Evolutionary conservation across 2,329 filamentous ascomycete species (phyloP), one percentile per base, ranked within the genome.

Genomic region (Cladosporium phlei): DNA sequence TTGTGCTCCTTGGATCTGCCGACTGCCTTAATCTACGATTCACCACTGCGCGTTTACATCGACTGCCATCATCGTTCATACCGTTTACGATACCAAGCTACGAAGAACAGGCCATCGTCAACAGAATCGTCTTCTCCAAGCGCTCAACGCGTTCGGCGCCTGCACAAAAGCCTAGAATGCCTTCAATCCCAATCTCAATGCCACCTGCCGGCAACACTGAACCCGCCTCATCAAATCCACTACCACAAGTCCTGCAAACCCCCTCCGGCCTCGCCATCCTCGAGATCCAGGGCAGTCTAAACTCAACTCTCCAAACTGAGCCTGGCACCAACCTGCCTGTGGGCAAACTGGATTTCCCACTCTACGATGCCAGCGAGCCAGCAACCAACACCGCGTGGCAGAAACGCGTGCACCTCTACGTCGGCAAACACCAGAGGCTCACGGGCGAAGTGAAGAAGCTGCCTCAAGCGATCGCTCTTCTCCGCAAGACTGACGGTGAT

Each of bases 231-330:
- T 22, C 52, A 50, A 80, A 78, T 57, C 82, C 86, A 3, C 78
- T 97, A 4, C 93, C 93, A 1, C 66, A 77, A n/a, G 75, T 95
- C 52, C 79, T 97, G 12, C 86, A 90, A 58, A 96, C 91, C 1
- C 93, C 93, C 0, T 83, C 86, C 0, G 93, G 93, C 40, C 79
- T 96, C 30, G 91, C 91, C 14, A 75, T 98, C 35, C 74, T 98
- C 48, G 93, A 97, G 69, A 79, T 98, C 11, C 93, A 98, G 72
- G 93, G 90, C 51, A 88, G 81, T 11, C 83, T 98, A 69, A 91
- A 94, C 66, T 73, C 89, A 83, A 88, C 6, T 53, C 37, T 54
- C 4, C 37, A 69, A 2, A 48, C 38, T 12, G 50, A 38, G 38
- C 48, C 30, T 43, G 39, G 33, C 24, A 17, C 19, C 8, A 43